Percentiles rank a stretch among this genome's conserved stretches.
phyloP scores from a whole-genome alignment of 495 filamentous ascomycete genomes.

The Cladorrhinum samala region DNA sequence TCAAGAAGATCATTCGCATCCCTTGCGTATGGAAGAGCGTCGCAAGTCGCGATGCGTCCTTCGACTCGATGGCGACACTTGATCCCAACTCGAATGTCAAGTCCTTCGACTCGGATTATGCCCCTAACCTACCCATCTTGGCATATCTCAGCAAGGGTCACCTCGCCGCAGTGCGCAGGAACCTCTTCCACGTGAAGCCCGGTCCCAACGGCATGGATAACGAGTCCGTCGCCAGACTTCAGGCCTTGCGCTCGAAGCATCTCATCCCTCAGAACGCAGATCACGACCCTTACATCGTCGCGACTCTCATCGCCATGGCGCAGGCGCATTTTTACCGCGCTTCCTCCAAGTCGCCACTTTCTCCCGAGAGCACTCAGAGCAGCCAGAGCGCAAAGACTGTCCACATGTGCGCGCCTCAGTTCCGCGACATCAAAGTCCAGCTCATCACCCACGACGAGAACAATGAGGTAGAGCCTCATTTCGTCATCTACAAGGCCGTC shows the following conservation, averaged over 20 bases:
- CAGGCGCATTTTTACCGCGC: slow-evolving; percentile 37
- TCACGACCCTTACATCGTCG: slow-evolving; percentile 39
- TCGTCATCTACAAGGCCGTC: slow-evolving; percentile 38
- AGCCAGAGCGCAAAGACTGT: slow-evolving; percentile 5
- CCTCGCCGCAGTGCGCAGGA: slow-evolving; percentile 27
- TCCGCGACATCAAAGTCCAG: slow-evolving; percentile 34
- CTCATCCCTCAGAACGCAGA: slow-evolving; percentile 33
- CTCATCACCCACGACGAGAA: slow-evolving; percentile 35
- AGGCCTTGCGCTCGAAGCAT: slow-evolving; percentile 31
- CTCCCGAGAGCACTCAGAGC: slow-evolving; percentile 8
- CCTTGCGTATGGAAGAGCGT: slow-evolving; percentile 33
- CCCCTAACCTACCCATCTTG: slow-evolving; percentile 27
- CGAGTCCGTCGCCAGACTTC: slow-evolving; percentile 29
- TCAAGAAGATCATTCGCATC: slow-evolving; percentile 26
- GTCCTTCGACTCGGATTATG: slow-evolving; percentile 7
- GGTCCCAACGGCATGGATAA: slow-evolving; percentile 27
- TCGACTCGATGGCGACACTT: slow-evolving; percentile 33
- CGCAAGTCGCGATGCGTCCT: slow-evolving; percentile 20
- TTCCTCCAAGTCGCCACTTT: slow-evolving; percentile 9
- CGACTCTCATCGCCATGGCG: slow-evolving; percentile 39
- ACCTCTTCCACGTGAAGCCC: slow-evolving; percentile 26
- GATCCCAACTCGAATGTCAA: slow-evolving; percentile 8
- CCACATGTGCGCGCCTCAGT: slow-evolving; percentile 13
- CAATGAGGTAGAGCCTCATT: slow-evolving; percentile 24
- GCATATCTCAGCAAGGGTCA: slow-evolving; percentile 36